Base-by-base conservation (phyloP, 83 land plant species). In the Picea mariana region DNA sequence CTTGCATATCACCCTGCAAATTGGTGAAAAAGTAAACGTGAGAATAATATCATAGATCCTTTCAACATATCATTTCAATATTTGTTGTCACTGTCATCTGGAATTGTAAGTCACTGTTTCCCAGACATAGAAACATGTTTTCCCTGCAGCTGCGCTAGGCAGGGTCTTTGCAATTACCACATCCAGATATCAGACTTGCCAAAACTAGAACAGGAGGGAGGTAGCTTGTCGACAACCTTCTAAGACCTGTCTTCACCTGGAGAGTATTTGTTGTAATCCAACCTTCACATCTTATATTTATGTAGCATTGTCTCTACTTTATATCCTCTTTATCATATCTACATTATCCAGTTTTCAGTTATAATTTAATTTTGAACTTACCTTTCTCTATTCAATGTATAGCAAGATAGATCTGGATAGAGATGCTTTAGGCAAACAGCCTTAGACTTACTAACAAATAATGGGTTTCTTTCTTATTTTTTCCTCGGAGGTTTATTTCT, bases 1-100 rank as follows among this genome's bases (percentile, higher is more conserved):
- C 92, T 65, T 83, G 91, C 86, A 97, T 67, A 62, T 97, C 99
- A 60, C 99, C 99, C 99, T 97, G 85, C 64, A 69, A 82, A 65
- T 31, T 68, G 52, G 34, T 47, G n/a, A 40, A 72, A 72, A 44
- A 42, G 52, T 40, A 40, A 3, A 71, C 4, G 9, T 72, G 52
- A 72, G 76, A 72, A 72, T n/a, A 44, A 72, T 72, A 11, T 72
- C 13, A 72, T 49, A 40, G 4, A 34, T 71, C 42, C 21, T 72
- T 42, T 12, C 76, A 72, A 72, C 49, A 42, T 72, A n/a, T 44
- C 55, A 44, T 40, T 20, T 18, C 52, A 44, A 17, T 18, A 9
- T 17, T 71, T 18, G 0, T 16, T 5, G n/a, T 72, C n/a, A 18
- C 42, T 6, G 12, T 72, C 11, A 40, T 3, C 24, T 72, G 24